Percentiles rank a stretch among this genome's conserved stretches.
Evolutionary conservation across 768 basidiomycete species (phyloP).

Genomic region (Paxillus rubicundulus): DNA sequence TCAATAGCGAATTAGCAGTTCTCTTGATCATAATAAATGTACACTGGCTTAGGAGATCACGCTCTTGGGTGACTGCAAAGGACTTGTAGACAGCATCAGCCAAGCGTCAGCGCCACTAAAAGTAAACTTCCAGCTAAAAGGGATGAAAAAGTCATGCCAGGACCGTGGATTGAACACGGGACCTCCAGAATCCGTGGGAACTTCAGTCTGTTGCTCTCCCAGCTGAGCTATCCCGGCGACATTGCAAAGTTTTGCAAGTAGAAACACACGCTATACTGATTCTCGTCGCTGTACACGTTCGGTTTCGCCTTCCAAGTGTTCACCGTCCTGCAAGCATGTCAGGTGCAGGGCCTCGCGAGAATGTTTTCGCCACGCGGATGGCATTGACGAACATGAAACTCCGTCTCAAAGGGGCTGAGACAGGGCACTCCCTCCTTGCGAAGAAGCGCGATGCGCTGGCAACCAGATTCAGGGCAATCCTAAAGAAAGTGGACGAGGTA

Average conservation of each 20-base stretch:
- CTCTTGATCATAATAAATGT: background rate
- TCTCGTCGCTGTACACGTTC: background rate
- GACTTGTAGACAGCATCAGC: too few species aligned
- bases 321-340: slow-evolving; percentile 59
- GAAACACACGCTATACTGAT: background rate
- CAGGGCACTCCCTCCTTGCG: slow-evolving; percentile 90
- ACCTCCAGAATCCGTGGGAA: slow-evolving; percentile 57
- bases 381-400: slow-evolving; percentile 91
- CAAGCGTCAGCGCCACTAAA: too few species aligned
- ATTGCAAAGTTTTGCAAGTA: accelerated
- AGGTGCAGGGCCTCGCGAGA: slow-evolving; percentile 85
- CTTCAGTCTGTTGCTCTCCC: slow-evolving; percentile 78
- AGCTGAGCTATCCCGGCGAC: slow-evolving; percentile 67
- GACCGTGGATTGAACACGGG: slow-evolving; percentile 79
- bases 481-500: slow-evolving; percentile 97
- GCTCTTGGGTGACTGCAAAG: too few species aligned
- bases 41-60: background rate
- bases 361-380: slow-evolving; percentile 97
- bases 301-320: background rate
- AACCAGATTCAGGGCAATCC: slow-evolving; percentile 89
- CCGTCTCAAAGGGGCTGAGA: slow-evolving; percentile 88
- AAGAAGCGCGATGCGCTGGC: slow-evolving; percentile 98
- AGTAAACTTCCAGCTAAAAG: background rate
- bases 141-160: slow-evolving; percentile 46
- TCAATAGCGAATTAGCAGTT: background rate